Conservation (phyloP, 345 rosid species). For the Turnera subulata region DNA sequence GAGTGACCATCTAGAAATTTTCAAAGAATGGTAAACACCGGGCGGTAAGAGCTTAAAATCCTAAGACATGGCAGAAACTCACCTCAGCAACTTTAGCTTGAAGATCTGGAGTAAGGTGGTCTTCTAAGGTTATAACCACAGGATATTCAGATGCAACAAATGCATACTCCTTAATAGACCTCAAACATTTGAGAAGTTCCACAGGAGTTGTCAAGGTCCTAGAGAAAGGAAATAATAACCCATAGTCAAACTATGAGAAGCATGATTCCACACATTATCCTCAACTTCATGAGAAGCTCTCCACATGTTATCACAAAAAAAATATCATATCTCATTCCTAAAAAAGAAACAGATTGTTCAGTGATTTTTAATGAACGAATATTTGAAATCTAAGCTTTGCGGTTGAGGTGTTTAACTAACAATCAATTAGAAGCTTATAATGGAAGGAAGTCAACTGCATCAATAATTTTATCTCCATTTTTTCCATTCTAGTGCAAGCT, state of each 20-base stretch:
- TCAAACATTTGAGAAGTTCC: constrained; percentile 58
- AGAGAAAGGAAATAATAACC: constrained; percentile 13
- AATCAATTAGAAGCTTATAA: too few species aligned
- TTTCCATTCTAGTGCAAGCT: too few species aligned
- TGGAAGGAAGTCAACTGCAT: too few species aligned
- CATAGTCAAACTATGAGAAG: too few species aligned
- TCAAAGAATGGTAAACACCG: constrained; percentile 11
- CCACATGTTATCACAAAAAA: too few species aligned
- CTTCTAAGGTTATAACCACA: constrained; percentile 90
- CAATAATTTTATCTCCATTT: too few species aligned
- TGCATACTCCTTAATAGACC: constrained; percentile 69
- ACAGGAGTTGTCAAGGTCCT: constrained; percentile 93
- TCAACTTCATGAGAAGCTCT: neutral
- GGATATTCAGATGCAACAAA: constrained; percentile 79
- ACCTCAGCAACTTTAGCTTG: constrained; percentile 91
- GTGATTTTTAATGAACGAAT: too few species aligned
- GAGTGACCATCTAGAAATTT: constrained; percentile 62
- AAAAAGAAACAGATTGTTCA: too few species aligned
- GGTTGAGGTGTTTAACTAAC: too few species aligned
- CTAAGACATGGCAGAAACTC: neutral
- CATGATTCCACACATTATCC: neutral
- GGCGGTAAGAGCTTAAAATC: constrained; percentile 9
- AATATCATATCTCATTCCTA: too few species aligned
- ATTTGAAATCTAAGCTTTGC: too few species aligned
- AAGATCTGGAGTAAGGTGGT: constrained; percentile 81